These are phyloP conservation scores for Ascobolus immersus DNA, from an alignment of 495 filamentous ascomycete species.

Conservation along the genomic window DNA sequence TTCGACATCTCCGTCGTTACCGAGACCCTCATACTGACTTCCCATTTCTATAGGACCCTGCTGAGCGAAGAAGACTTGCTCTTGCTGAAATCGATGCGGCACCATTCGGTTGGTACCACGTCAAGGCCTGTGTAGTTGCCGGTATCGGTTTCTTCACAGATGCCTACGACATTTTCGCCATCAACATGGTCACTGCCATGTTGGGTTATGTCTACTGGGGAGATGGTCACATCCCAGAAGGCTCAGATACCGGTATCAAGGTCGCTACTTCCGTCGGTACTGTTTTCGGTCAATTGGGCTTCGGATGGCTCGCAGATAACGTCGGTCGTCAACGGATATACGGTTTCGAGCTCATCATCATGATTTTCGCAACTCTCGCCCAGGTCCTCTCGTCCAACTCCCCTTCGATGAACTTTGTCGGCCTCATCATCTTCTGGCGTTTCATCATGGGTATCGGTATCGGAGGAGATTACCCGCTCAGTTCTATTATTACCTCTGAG, in stretches of 20 bases:
- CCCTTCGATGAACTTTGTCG: slow-evolving; percentile 42
- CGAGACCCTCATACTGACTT: slow-evolving; percentile 37
- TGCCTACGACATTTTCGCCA: slow-evolving; percentile 55
- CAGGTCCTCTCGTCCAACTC: slow-evolving; percentile 45
- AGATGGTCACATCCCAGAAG: slow-evolving; percentile 30
- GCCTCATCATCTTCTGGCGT: slow-evolving; percentile 71
- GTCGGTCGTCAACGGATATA: slow-evolving; percentile 69
- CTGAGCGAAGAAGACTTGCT: slow-evolving; percentile 47
- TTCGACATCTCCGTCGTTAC: too few species aligned
- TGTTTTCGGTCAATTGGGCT: slow-evolving; percentile 59
- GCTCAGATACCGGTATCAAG: slow-evolving; percentile 62
- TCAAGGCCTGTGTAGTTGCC: slow-evolving; percentile 48
- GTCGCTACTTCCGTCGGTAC: slow-evolving; percentile 68
- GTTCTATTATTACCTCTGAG: slow-evolving; percentile 65
- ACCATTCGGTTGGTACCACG: slow-evolving; percentile 56
- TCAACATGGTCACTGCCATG: slow-evolving; percentile 43
- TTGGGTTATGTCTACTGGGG: slow-evolving; percentile 53
- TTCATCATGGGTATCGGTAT: slow-evolving; percentile 65
- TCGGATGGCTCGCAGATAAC: slow-evolving; percentile 56
- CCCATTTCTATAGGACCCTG: slow-evolving; percentile 38
- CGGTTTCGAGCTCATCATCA: slow-evolving; percentile 64
- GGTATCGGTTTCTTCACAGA: slow-evolving; percentile 71
- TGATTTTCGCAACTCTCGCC: slow-evolving; percentile 62
- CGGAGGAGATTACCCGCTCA: slow-evolving; percentile 68
- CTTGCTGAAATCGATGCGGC: slow-evolving; percentile 59